Evolutionary conservation across 2,329 filamentous ascomycete genomes (phyloP).

Genomic region (Xylaria arbuscula): DNA sequence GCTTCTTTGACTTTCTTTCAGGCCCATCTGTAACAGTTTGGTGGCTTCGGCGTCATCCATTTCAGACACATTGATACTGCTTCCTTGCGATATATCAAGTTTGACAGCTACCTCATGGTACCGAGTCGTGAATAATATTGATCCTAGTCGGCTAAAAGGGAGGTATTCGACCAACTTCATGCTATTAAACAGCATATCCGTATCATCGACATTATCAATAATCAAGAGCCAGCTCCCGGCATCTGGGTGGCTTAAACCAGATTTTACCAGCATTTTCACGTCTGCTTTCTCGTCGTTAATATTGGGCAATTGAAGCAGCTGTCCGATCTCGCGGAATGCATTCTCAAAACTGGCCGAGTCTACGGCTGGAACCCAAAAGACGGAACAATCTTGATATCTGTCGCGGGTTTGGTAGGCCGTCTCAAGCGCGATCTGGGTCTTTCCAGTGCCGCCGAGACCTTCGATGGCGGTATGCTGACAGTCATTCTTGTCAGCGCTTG

Average conservation of each 20-base stretch:
- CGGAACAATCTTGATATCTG: slow-evolving; percentile 14
- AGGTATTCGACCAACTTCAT: slow-evolving; percentile 44
- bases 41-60: slow-evolving; percentile 15
- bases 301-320: slow-evolving; percentile 44
- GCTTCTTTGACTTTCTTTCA: background rate
- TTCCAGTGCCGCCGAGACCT: slow-evolving; percentile 24
- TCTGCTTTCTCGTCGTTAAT: slow-evolving; percentile 52
- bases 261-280: slow-evolving; percentile 52
- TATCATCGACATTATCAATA: slow-evolving; percentile 45
- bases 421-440: slow-evolving; percentile 30
- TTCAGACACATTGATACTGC: background rate
- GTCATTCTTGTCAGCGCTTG: slow-evolving; percentile 28
- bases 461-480: slow-evolving; percentile 46
- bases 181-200: slow-evolving; percentile 42
- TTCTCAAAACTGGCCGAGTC: slow-evolving; percentile 25
- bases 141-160: slow-evolving; percentile 42
- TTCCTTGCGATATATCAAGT: background rate
- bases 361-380: slow-evolving; percentile 30
- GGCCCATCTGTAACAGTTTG: background rate
- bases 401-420: slow-evolving; percentile 18
- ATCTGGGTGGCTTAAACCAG: slow-evolving; percentile 45
- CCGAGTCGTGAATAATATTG: slow-evolving; percentile 23
- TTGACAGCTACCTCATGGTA: background rate
- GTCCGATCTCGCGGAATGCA: slow-evolving; percentile 46
- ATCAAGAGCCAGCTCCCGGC: slow-evolving; percentile 36